Evolutionary conservation across 345 rosid species (phyloP).

Genomic region (Murraya koenigii): DNA sequence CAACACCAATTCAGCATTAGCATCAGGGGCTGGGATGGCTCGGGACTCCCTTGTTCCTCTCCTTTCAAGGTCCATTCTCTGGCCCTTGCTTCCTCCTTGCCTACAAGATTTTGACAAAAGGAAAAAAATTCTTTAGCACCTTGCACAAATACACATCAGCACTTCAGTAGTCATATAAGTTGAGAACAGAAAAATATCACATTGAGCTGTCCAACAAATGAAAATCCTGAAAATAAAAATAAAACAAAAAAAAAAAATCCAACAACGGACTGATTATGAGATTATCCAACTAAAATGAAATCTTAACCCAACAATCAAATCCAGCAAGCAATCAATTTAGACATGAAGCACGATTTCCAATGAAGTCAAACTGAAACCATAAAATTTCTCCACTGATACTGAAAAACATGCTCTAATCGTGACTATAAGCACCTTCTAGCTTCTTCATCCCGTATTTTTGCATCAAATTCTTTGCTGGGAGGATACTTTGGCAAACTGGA

Average conservation of each 20-base stretch:
- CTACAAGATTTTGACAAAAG: constrained; percentile 35
- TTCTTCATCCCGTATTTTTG: constrained; percentile 92
- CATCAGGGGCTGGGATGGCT: constrained; percentile 95
- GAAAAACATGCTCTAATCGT: neutral
- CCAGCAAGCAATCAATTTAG: neutral
- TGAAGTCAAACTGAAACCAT: neutral
- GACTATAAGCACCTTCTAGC: constrained; percentile 65
- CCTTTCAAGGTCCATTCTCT: constrained; percentile 61
- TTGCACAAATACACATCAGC: neutral
- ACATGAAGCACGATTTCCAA: neutral
- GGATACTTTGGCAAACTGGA: constrained; percentile 94
- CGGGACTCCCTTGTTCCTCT: constrained; percentile 82
- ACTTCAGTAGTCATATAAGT: neutral
- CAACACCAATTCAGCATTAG: constrained; percentile 78
- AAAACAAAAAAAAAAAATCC: neutral
- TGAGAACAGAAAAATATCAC: neutral
- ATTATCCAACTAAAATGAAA: neutral
- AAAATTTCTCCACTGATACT: neutral
- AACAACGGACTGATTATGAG: neutral
- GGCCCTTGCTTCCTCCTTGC: constrained; percentile 83
- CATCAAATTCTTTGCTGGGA: constrained; percentile 97
- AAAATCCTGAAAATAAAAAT: neutral
- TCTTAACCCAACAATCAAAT: neutral
- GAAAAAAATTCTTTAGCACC: neutral
- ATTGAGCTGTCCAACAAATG: constrained; percentile 1